Conservation (phyloP, 345 rosid genomes). For the Crucihimalaya himalaica region DNA sequence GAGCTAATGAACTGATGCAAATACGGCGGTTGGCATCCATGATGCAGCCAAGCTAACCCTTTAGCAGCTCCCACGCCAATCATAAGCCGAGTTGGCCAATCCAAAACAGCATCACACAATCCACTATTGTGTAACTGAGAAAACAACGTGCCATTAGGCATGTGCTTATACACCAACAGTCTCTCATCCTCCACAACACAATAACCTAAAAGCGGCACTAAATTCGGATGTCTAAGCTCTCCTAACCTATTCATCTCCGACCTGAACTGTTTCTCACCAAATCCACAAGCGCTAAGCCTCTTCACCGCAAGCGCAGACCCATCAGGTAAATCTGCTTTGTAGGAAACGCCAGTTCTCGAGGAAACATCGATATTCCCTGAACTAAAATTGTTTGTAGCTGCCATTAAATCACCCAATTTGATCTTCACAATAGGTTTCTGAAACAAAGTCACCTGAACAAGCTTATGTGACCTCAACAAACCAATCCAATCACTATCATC, state of each 20-base stretch:
- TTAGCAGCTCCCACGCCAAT: constrained; percentile 62
- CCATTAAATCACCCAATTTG: constrained; percentile 53
- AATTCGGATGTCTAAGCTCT: constrained; percentile 66
- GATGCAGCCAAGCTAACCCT: constrained; percentile 76
- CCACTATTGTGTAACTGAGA: constrained; percentile 51
- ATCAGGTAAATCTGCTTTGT: constrained; percentile 55
- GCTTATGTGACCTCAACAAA: constrained; percentile 60
- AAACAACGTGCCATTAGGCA: constrained; percentile 58
- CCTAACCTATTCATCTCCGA: constrained; percentile 68
- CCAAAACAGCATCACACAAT: constrained; percentile 36
- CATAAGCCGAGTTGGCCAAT: constrained; percentile 59
- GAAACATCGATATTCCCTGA: constrained; percentile 50
- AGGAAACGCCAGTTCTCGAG: constrained; percentile 55
- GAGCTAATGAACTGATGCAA: constrained; percentile 58
- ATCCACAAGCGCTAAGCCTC: constrained; percentile 52
- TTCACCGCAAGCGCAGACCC: constrained; percentile 64
- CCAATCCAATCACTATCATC: constrained; percentile 59
- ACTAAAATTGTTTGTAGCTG: constrained; percentile 51
- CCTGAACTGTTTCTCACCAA: constrained; percentile 60
- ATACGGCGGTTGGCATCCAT: constrained; percentile 62
- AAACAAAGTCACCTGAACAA: constrained; percentile 65
- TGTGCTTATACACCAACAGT: constrained; percentile 54
- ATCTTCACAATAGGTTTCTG: constrained; percentile 68
- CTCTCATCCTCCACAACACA: constrained; percentile 64
- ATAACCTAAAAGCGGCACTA: constrained; percentile 67